A percentile compares a stretch with the other conserved stretches of the same genome.
Conservation (phyloP, 345 rosid species). For the Xanthoceras sorbifolium region DNA sequence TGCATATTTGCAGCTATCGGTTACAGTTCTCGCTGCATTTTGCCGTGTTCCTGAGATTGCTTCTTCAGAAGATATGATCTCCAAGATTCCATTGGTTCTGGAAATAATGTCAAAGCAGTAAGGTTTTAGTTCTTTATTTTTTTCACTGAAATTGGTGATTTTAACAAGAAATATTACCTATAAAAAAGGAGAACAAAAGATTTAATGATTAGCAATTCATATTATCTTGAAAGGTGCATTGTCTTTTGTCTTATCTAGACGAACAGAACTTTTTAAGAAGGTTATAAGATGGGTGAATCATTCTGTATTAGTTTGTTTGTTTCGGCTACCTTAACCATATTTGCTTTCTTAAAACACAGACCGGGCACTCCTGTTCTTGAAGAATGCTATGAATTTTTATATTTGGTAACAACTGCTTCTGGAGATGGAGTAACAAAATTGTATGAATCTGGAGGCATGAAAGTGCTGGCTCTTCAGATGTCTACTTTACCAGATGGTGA, state of each 20-base stretch:
- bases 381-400: conserved; percentile 78
- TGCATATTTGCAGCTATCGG: conserved; percentile 71
- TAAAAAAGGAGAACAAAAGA: not conserved
- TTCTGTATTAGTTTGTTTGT: not conserved
- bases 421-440: conserved; percentile 53
- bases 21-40: conserved; percentile 76
- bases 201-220: not conserved
- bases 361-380: conserved; percentile 43
- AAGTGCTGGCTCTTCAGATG: conserved; percentile 63
- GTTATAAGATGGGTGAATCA: not conserved
- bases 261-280: not conserved
- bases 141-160: not conserved
- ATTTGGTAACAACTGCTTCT: conserved; percentile 59
- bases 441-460: conserved; percentile 68
- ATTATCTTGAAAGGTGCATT: not conserved
- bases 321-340: conserved; percentile 5
- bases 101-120: conserved; percentile 58
- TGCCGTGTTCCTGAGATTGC: conserved; percentile 78
- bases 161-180: not conserved
- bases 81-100: conserved; percentile 62
- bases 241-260: not conserved
- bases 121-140: conserved; percentile 19
- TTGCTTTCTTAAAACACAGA: conserved; percentile 36
- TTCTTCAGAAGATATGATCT: conserved; percentile 68
- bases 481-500: conserved; percentile 67